phyloP scores from a whole-genome alignment of 129 eudicot genomes.

The Flaveria brownii region DNA sequence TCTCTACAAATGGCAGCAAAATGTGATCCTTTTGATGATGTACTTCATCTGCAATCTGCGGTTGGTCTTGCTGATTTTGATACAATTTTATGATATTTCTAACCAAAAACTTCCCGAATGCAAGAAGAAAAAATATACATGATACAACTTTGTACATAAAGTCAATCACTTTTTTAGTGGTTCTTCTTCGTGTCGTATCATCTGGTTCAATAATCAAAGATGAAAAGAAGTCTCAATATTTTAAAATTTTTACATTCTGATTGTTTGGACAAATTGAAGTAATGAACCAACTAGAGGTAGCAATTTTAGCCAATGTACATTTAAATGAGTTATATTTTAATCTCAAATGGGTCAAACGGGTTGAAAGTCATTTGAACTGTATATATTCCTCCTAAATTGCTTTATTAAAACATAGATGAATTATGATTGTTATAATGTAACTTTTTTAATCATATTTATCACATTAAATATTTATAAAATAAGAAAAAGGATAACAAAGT shows the following conservation, averaged over 20 bases:
- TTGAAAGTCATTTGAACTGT: too few species aligned
- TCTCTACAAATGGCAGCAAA: slow-evolving; percentile 72
- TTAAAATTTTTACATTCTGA: too few species aligned
- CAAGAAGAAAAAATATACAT: slow-evolving; percentile 43
- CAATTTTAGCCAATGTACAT: too few species aligned
- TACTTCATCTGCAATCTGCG: slow-evolving; percentile 30
- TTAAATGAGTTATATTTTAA: too few species aligned
- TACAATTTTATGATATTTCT: slow-evolving; percentile 31
- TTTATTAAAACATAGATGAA: too few species aligned
- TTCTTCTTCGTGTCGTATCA: slow-evolving; percentile 41
- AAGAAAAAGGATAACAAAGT: not conserved
- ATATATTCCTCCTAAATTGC: too few species aligned
- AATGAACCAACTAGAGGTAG: too few species aligned
- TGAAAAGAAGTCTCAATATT: not conserved
- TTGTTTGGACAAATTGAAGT: too few species aligned
- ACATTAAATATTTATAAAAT: not conserved
- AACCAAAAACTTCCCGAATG: slow-evolving; percentile 41
- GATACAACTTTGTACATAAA: slow-evolving; percentile 47
- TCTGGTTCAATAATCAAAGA: slow-evolving; percentile 39
- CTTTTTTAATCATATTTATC: not conserved
- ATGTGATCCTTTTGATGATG: slow-evolving; percentile 39
- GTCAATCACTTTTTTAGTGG: slow-evolving; percentile 31
- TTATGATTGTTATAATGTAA: not conserved
- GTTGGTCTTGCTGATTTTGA: slow-evolving; percentile 24
- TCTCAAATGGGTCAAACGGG: too few species aligned